Conservation (phyloP, 148 eudicot genomes). For the Rhododendron griersonianum region DNA sequence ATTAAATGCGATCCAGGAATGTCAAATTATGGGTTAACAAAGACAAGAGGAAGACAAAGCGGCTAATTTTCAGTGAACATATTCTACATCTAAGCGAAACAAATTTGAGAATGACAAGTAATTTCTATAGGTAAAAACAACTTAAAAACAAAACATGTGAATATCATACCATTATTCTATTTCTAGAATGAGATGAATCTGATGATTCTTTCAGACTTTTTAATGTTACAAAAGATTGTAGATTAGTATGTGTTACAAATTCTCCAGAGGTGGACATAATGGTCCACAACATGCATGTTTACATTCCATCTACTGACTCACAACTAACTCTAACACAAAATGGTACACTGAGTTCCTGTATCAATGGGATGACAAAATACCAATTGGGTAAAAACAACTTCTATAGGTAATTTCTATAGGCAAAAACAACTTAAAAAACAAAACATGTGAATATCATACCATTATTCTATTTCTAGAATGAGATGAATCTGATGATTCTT, state of each 20-base stretch:
- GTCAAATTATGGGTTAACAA: background rate
- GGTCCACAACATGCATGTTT: constrained; percentile 1
- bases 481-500: background rate
- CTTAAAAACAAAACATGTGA: background rate
- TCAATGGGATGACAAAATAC: background rate
- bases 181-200: background rate
- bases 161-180: background rate
- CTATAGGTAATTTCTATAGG: too few species aligned
- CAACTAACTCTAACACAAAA: background rate
- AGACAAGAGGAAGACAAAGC: background rate
- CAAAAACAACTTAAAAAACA: background rate
- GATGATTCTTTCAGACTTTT: background rate
- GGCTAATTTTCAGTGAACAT: background rate
- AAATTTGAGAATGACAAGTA: background rate
- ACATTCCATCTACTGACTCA: background rate
- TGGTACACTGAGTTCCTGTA: background rate
- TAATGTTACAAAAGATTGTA: constrained; percentile 2
- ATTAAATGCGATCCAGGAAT: background rate
- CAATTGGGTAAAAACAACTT: background rate
- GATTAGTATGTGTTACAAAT: background rate
- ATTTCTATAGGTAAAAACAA: background rate
- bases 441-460: background rate
- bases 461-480: background rate
- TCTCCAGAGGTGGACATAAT: background rate
- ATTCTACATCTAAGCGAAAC: background rate